Evolutionary conservation across 1,139 yeast genomes (phyloP), one percentile per base, ranked within the genome.

Genomic region (Kodamaea ohmeri): DNA sequence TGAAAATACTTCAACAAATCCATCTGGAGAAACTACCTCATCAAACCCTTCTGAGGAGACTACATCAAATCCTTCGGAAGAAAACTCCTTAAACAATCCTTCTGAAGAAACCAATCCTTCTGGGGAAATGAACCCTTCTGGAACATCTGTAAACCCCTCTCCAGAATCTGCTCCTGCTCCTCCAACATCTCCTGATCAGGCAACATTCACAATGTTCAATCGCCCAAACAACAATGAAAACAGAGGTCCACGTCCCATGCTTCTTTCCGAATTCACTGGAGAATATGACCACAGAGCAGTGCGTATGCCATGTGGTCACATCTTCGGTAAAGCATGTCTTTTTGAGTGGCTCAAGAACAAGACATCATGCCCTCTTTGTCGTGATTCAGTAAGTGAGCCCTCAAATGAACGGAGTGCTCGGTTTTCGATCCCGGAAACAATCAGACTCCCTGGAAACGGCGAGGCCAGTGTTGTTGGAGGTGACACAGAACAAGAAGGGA

Each of bases 361-460:
- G 42, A 68, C 77, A 24, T 77, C 87, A 1, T 88, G 97, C 57
- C 97, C 97, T 0, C 63, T 87, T 39, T 88, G 97, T 54, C 76
- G 96, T 42, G 64, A 64, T 19, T 66, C 73, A 2, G 76, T 84
- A 19, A 75, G 72, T 4, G 49, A 45, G 31, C 44, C 45, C 5
- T 16, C 29, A 6, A 25, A 22, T 20, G 36, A 37, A n/a, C 17
- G 41, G n/a, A 26, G 29, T n/a, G 12, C 29, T 9, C 15, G 26
- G 8, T 24, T 24, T 24, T 24, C 26, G 8, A 24, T 24, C 12
- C 26, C 26, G 12, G 13, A 24, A 13, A 24, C 12, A 11, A 26
- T 26, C 4, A 14, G 29, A n/a, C n/a, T 25, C 25, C 27, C 32
- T 15, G 19, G 18, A 6, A 17, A n/a, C 25, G 28, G 17, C 32